These are phyloP conservation scores for Metarhizium anisopliae DNA, from an alignment of 2,329 filamentous ascomycete species.

Conservation along the genomic window DNA sequence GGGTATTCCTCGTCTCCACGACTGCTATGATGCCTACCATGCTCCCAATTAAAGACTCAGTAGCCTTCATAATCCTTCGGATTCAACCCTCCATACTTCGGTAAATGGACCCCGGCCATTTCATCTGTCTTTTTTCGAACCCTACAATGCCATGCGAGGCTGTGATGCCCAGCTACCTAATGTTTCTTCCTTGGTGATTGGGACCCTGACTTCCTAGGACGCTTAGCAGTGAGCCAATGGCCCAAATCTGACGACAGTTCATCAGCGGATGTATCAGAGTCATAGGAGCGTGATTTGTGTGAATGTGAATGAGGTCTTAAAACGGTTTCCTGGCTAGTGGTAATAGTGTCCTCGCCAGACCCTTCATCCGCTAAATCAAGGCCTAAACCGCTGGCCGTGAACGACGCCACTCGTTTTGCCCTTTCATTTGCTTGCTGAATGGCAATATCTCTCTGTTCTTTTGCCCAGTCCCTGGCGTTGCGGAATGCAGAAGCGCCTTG, in stretches of 20 bases:
- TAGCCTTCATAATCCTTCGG: too few species aligned
- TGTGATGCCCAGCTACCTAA: not conserved
- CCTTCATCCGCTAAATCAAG: not conserved
- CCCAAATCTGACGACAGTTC: not conserved
- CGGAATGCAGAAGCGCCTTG: constrained; percentile 1
- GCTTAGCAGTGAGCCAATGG: not conserved
- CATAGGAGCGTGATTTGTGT: not conserved
- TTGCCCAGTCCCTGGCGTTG: constrained; percentile 2
- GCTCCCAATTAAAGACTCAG: too few species aligned
- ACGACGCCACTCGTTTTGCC: not conserved
- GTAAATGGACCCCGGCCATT: too few species aligned
- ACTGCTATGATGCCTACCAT: too few species aligned
- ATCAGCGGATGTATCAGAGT: not conserved
- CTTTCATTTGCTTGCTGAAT: not conserved
- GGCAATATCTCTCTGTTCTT: not conserved
- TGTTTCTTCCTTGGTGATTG: not conserved
- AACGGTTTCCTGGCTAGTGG: not conserved
- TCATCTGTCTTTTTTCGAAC: too few species aligned
- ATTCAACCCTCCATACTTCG: too few species aligned
- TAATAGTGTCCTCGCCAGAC: not conserved
- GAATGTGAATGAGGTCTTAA: not conserved
- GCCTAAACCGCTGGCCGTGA: not conserved
- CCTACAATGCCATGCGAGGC: too few species aligned
- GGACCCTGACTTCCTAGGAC: not conserved
- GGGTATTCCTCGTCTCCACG: too few species aligned